A percentile compares a stretch with the other conserved stretches of the same genome.
Evolutionary conservation across 192 early-diverging fungal genomes (phyloP).

Genomic region (Backusella morwellensis): DNA sequence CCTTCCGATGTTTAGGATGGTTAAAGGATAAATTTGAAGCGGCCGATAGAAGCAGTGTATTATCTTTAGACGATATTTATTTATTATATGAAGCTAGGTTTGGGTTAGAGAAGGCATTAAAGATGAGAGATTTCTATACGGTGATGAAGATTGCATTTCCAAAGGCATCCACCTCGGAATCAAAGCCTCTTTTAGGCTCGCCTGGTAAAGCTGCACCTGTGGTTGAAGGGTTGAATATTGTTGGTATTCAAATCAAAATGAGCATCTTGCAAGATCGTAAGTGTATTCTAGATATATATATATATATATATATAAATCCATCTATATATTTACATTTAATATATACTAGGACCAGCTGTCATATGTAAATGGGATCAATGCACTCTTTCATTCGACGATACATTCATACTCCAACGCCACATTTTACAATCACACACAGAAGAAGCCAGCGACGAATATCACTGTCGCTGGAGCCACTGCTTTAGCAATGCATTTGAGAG

Average conservation of each 20-base stretch:
- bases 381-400: conserved; percentile 34
- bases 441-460: not conserved
- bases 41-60: conserved; percentile 31
- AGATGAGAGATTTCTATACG: conserved; percentile 24
- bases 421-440: conserved; percentile 45
- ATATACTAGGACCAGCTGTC: not conserved
- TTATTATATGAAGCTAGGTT: conserved; percentile 50
- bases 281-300: not conserved
- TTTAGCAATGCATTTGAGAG: not conserved
- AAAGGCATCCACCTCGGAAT: not conserved
- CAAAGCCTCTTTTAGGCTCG: not conserved
- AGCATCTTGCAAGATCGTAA: conserved; percentile 32
- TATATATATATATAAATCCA: not conserved
- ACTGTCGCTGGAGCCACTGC: not conserved
- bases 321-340: not conserved
- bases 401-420: conserved; percentile 44
- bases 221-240: conserved; percentile 21
- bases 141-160: conserved; percentile 42
- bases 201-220: conserved; percentile 7
- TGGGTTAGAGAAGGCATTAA: conserved; percentile 30
- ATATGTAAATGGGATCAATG: conserved; percentile 52
- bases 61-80: conserved; percentile 45
- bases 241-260: conserved; percentile 34
- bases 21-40: conserved; percentile 52
- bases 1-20: conserved; percentile 57